Evolutionary conservation across 2,329 filamentous ascomycete species (phyloP).

Genomic region (Passalora sequoiae): DNA sequence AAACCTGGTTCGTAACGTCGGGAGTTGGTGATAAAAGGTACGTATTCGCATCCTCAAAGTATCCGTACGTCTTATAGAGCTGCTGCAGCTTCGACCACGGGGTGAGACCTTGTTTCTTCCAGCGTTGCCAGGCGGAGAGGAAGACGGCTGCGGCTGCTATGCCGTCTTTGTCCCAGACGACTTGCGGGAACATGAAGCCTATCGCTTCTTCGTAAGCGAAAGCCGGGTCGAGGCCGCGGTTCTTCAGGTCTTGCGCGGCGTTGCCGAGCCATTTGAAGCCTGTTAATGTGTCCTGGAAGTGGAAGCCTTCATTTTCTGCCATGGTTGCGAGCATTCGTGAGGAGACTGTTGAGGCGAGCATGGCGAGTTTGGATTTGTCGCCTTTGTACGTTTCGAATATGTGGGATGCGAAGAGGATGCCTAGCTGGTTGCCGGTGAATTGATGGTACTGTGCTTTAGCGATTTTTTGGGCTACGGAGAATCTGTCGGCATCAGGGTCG

Average conservation of each 20-base stretch:
- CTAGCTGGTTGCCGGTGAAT: slow-evolving; percentile 62
- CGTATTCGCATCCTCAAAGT: slow-evolving; percentile 59
- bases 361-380: slow-evolving; percentile 42
- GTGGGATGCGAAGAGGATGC: slow-evolving; percentile 55
- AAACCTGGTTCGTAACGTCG: slow-evolving; percentile 49
- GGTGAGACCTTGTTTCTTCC: slow-evolving; percentile 50
- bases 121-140: slow-evolving; percentile 50
- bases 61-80: slow-evolving; percentile 54
- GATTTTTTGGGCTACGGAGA: slow-evolving; percentile 57
- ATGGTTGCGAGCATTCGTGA: slow-evolving; percentile 58
- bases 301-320: slow-evolving; percentile 51
- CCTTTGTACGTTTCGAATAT: slow-evolving; percentile 47
- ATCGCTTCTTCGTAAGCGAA: slow-evolving; percentile 63
- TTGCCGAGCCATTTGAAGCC: slow-evolving; percentile 67
- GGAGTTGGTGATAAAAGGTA: slow-evolving; percentile 57
- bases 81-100: slow-evolving; percentile 54
- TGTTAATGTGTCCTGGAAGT: slow-evolving; percentile 58
- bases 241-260: slow-evolving; percentile 49
- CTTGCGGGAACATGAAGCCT: slow-evolving; percentile 60
- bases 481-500: slow-evolving; percentile 61
- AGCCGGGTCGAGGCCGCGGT: slow-evolving; percentile 46
- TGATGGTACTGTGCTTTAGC: slow-evolving; percentile 52
- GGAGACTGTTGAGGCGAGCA: slow-evolving; percentile 60
- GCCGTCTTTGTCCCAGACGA: slow-evolving; percentile 62
- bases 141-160: slow-evolving; percentile 58